Evolutionary conservation across 805 yeast species (phyloP), one percentile per base, ranked within the genome.

Genomic region (Wickerhamiella bombiphila): DNA sequence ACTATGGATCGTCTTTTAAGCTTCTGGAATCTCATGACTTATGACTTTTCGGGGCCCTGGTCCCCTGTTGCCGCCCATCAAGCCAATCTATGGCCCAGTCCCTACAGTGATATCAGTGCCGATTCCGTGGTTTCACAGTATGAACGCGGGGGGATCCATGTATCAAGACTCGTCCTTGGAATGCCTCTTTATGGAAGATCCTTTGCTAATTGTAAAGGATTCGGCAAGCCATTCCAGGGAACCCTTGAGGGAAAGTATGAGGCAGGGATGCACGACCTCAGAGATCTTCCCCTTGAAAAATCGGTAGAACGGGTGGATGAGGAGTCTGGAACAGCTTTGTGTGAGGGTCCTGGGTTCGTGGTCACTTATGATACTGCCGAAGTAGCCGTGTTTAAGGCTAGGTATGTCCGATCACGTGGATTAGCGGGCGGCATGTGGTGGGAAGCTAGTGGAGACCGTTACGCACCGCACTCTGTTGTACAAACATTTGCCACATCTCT

Each of bases 371-470:
- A 88, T 53, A 77, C 69, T 43, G 62, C 61, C 0, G 59, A 63
- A 3, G 65, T 77, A 2, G 71, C 69, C 2, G 49, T 53, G 6
- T 48, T 49, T 14, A 91, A 88, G 54, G 83, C 82, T 0, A 49
- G 60, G 21, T 83, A 71, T 48, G 72, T 78, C 5, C 48, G 45
- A 29, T 47, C 56, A 16, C 55, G 60, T 5, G 51, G 61, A 0
- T 58, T 85, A 7, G 93, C 77, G 0, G 97, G 98, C 0, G 94
- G 80, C 0, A 76, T 91, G 72, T 86, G 81, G 77, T 88, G 97
- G 97, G 96, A 88, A 50, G 76, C 94, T 0, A 68, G 76, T 40
- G 94, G 94, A 2, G 94, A 83, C 50, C 49, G 57, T 2, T 43
- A 47, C 5, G 46, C 47, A 25, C 40, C 42, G 13, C 29, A 47